phyloP scores from a whole-genome alignment of 1,139 yeast genomes.

The Yamadazyma sp. region DNA sequence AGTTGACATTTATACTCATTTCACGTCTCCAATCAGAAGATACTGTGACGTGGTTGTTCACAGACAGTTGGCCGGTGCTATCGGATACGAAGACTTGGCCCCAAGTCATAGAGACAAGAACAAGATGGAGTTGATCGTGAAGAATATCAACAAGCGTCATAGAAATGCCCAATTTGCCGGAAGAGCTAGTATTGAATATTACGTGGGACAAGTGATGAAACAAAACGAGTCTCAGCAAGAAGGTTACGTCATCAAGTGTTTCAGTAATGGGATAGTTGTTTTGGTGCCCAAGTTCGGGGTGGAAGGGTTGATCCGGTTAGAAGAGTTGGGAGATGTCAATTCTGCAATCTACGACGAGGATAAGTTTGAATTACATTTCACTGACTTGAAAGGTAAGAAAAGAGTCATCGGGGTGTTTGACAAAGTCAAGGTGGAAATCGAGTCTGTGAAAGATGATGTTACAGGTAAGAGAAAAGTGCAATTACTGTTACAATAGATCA shows the following conservation, averaged over 20 bases:
- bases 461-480: conserved; percentile 95
- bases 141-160: conserved; percentile 89
- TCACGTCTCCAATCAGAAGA: conserved; percentile 97
- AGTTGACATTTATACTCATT: conserved; percentile 95
- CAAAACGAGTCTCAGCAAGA: conserved; percentile 72
- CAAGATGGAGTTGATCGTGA: conserved; percentile 87
- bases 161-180: conserved; percentile 99
- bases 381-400: conserved; percentile 38
- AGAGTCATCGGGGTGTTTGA: conserved; percentile 76
- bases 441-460: conserved; percentile 77
- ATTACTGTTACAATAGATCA: conserved; percentile 42
- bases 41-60: conserved; percentile 98
- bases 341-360: conserved; percentile 77
- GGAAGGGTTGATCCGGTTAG: conserved; percentile 86
- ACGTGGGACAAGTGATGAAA: conserved; percentile 96
- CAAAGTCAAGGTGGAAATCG: conserved; percentile 78
- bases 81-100: conserved; percentile 85
- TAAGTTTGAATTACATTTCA: conserved; percentile 64
- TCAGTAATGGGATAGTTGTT: conserved; percentile 92
- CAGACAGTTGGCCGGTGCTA: conserved; percentile 95
- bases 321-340: conserved; percentile 65
- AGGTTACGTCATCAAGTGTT: conserved; percentile 89
- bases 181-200: conserved; percentile 94
- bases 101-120: conserved; percentile 81
- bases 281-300: conserved; percentile 97